phyloP scores from a whole-genome alignment of 2,329 filamentous ascomycete genomes.

The Colletotrichum plurivorum region DNA sequence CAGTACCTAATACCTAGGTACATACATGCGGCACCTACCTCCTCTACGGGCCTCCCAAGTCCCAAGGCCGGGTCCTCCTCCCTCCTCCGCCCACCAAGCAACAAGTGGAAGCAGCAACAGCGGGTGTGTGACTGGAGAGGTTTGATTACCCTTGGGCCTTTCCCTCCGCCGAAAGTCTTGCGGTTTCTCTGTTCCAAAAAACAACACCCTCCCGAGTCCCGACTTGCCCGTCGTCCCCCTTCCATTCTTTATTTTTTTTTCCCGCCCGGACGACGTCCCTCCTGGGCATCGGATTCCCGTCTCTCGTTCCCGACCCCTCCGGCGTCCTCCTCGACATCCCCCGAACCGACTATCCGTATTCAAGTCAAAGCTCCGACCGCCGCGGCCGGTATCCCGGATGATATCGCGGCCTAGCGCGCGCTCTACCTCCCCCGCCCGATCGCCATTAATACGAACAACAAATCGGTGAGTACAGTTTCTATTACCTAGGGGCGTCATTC shows the following conservation, averaged over 20 bases:
- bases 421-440: slow-evolving; percentile 27
- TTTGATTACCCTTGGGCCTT: no score
- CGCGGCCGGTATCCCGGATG: slow-evolving; percentile 33
- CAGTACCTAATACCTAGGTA: no score
- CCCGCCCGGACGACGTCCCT: slow-evolving; percentile 14
- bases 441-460: slow-evolving; percentile 21
- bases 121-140: background rate
- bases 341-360: background rate
- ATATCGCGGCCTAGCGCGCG: slow-evolving; percentile 36
- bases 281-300: slow-evolving; percentile 26
- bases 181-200: background rate
- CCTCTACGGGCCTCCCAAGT: no score
- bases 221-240: background rate
- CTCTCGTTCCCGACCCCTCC: slow-evolving; percentile 7
- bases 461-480: slow-evolving; percentile 24
- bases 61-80: no score
- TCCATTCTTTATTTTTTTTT: background rate
- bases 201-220: no score
- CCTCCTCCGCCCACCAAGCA: no score
- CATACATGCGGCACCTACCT: no score
- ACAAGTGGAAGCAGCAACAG: background rate
- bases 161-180: no score
- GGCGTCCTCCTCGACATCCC: background rate
- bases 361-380: no score
- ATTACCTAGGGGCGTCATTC: background rate